A percentile compares a stretch with the other conserved stretches of the same genome.
These are phyloP conservation scores for Hysterium pulicare DNA, from an alignment of 2,329 filamentous ascomycete genomes.

Conservation along the genomic window DNA sequence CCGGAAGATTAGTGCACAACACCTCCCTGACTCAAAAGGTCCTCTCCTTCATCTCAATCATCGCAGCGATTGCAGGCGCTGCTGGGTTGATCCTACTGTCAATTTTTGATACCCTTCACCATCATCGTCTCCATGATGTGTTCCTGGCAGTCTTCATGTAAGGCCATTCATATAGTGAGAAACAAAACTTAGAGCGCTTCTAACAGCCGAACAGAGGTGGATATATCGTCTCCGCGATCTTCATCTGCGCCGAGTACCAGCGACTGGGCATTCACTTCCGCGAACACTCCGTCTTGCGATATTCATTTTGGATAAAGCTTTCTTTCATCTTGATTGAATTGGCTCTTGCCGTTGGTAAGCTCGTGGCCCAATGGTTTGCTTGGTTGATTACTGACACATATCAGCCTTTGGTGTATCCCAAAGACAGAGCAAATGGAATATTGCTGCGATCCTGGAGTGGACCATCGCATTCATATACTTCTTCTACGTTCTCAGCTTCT, in stretches of 20 bases:
- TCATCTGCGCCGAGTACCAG: conserved; percentile 88
- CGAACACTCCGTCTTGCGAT: conserved; percentile 67
- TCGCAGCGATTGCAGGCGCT: conserved; percentile 71
- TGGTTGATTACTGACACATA: background rate
- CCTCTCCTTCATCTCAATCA: conserved; percentile 59
- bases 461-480: conserved; percentile 79
- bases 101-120: conserved; percentile 76
- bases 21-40: conserved; percentile 61
- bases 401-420: conserved; percentile 62
- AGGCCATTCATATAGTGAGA: conserved; percentile 9
- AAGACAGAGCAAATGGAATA: conserved; percentile 53
- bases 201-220: conserved; percentile 49
- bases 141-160: conserved; percentile 79
- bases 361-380: conserved; percentile 11
- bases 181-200: background rate
- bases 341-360: conserved; percentile 57
- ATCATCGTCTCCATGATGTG: conserved; percentile 66
- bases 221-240: conserved; percentile 80
- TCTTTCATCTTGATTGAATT: conserved; percentile 79
- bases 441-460: conserved; percentile 77
- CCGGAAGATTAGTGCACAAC: conserved; percentile 74
- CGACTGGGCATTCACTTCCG: conserved; percentile 77
- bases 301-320: conserved; percentile 86
- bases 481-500: conserved; percentile 82
- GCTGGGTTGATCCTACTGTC: conserved; percentile 76